Percentiles rank a stretch among this genome's conserved stretches.
These are phyloP conservation scores for Lyophyllum shimeji DNA, from an alignment of 768 basidiomycete genomes.

Conservation along the genomic window DNA sequence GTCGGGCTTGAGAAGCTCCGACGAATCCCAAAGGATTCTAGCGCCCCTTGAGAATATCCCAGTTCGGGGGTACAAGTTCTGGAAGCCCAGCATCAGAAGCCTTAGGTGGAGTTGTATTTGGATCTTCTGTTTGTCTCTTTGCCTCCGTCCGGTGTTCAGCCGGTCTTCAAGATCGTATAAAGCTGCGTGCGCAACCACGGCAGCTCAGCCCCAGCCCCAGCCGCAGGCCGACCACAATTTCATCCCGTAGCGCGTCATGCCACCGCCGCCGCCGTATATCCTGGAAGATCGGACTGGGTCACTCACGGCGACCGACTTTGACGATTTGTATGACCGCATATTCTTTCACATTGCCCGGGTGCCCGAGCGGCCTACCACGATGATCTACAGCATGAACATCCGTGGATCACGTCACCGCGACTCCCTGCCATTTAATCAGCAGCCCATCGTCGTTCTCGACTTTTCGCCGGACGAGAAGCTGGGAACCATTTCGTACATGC, in stretches of 20 bases:
- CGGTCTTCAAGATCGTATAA: constrained; percentile 2
- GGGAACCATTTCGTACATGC: constrained; percentile 57
- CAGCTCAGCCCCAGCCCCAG: not conserved
- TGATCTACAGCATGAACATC: constrained; percentile 66
- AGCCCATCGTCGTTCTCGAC: constrained; percentile 58
- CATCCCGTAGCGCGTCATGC: not conserved
- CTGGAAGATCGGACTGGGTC: constrained; percentile 4
- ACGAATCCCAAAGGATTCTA: not conserved
- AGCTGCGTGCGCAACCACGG: not conserved
- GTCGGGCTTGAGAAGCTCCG: not conserved
- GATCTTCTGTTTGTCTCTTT: constrained; percentile 3
- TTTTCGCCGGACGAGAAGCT: constrained; percentile 58
- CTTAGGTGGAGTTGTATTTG: not conserved
- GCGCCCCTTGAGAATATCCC: not conserved
- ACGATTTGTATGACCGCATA: constrained; percentile 76
- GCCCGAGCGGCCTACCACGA: constrained; percentile 43
- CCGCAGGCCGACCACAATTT: not conserved
- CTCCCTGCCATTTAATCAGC: constrained; percentile 47
- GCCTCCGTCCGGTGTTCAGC: constrained; percentile 1
- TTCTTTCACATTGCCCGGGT: constrained; percentile 62
- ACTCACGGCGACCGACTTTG: constrained; percentile 57
- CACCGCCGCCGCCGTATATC: not conserved
- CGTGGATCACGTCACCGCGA: constrained; percentile 63
- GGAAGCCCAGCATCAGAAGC: constrained; percentile 4
- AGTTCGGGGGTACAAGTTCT: not conserved